Evolutionary conservation across 768 basidiomycete species (phyloP).

Genomic region (Piloderma croceum): DNA sequence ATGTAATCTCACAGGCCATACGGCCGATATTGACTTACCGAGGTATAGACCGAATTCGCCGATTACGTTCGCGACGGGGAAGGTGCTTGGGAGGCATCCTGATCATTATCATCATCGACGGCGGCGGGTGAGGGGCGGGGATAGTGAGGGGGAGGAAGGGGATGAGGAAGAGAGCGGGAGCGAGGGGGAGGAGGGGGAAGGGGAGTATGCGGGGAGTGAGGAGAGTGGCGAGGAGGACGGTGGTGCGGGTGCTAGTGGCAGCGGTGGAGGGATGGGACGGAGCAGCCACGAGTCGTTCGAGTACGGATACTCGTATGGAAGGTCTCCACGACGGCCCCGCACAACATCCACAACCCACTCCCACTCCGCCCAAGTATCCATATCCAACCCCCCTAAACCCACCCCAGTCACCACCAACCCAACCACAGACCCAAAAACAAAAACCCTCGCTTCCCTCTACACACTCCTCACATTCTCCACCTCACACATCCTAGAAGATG

Average conservation of each 20-base stretch:
- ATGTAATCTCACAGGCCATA: conserved; percentile 37
- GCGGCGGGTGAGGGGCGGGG: conserved; percentile 5
- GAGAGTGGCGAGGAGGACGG: conserved; percentile 1
- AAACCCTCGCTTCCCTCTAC: conserved; percentile 30
- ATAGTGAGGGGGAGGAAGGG: conserved; percentile 4
- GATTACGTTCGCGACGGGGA: conserved; percentile 49
- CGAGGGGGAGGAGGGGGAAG: conserved; percentile 19
- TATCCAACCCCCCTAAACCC: conserved; percentile 7
- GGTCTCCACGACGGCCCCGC: neutral
- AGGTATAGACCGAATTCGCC: conserved; percentile 51
- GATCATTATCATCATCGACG: conserved; percentile 10
- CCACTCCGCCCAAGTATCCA: conserved; percentile 8
- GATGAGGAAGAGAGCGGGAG: conserved; percentile 33
- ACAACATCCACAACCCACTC: conserved; percentile 1
- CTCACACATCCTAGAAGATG: conserved; percentile 66
- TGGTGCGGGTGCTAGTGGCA: conserved; percentile 7
- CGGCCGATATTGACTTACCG: conserved; percentile 7
- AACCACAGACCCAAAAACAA: neutral
- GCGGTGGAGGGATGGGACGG: neutral
- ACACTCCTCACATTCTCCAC: conserved; percentile 62
- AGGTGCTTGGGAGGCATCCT: conserved; percentile 7
- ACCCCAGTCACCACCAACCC: conserved; percentile 2
- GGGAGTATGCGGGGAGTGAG: neutral
- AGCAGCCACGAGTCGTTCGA: conserved; percentile 6
- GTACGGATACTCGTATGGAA: conserved; percentile 4